phyloP scores from a whole-genome alignment of 2,329 filamentous ascomycete species.

The Ascochyta clinopodiicola region DNA sequence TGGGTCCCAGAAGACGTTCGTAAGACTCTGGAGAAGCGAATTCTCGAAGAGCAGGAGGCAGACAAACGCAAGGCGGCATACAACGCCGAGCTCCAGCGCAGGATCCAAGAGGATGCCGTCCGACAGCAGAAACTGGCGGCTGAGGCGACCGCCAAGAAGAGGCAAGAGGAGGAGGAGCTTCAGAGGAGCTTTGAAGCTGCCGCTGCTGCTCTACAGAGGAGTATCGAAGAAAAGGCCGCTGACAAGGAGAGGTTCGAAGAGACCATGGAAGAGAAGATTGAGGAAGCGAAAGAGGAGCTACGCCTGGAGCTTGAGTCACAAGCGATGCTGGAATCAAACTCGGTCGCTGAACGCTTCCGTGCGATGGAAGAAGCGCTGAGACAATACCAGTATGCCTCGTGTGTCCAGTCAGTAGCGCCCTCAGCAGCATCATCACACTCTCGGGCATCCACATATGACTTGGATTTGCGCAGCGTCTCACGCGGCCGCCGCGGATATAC shows the following conservation, averaged over 20 bases:
- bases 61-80: constrained; percentile 39
- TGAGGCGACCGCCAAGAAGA: constrained; percentile 34
- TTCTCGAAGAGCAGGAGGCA: constrained; percentile 51
- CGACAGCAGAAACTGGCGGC: constrained; percentile 37
- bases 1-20: constrained; percentile 67
- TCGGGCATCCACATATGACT: constrained; percentile 6
- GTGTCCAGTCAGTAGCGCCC: constrained; percentile 17
- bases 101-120: constrained; percentile 41
- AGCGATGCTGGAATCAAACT: constrained; percentile 35
- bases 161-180: constrained; percentile 33
- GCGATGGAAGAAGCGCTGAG: constrained; percentile 38
- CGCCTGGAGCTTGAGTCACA: constrained; percentile 42
- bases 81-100: constrained; percentile 40
- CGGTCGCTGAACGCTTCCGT: constrained; percentile 39
- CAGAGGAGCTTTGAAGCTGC: constrained; percentile 38
- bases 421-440: constrained; percentile 4
- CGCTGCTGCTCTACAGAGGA: constrained; percentile 33
- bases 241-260: constrained; percentile 39
- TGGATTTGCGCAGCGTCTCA: constrained; percentile 15
- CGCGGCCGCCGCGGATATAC: constrained; percentile 19
- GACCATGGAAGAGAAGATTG: constrained; percentile 34
- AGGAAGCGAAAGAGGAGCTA: constrained; percentile 43
- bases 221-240: constrained; percentile 36
- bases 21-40: constrained; percentile 64
- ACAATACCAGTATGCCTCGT: constrained; percentile 22